Evolutionary conservation across 805 yeast species (phyloP).

Genomic region (Saccharomycopsis olivae): DNA sequence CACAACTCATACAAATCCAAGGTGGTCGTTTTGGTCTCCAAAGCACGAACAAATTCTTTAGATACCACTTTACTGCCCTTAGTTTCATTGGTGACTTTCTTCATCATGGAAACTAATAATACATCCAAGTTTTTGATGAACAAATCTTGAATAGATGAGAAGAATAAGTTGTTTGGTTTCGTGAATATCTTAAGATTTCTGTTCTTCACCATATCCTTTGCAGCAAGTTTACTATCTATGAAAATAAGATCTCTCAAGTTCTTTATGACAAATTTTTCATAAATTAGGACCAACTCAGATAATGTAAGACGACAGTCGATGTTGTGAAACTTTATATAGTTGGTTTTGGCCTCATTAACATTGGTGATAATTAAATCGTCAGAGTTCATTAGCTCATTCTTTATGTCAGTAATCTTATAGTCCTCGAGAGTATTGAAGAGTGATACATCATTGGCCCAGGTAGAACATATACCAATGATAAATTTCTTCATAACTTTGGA

Average conservation of each 20-base stretch:
- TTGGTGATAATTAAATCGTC: slow-evolving; percentile 14
- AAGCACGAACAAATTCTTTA: not conserved
- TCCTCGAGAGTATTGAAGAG: slow-evolving; percentile 29
- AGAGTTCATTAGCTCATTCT: slow-evolving; percentile 11
- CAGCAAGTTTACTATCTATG: slow-evolving; percentile 16
- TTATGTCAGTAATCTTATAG: slow-evolving; percentile 23
- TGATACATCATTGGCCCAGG: slow-evolving; percentile 42
- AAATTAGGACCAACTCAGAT: slow-evolving; percentile 29
- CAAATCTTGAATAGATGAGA: slow-evolving; percentile 25
- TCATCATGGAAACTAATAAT: slow-evolving; percentile 24
- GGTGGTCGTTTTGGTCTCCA: slow-evolving; percentile 11
- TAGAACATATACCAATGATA: slow-evolving; percentile 36
- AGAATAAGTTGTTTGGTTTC: slow-evolving; percentile 26
- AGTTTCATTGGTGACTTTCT: slow-evolving; percentile 20
- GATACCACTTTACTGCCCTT: slow-evolving; percentile 9
- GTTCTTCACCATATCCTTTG: slow-evolving; percentile 13
- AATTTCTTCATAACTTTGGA: slow-evolving; percentile 32
- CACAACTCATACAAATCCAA: slow-evolving; percentile 17
- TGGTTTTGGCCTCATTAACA: slow-evolving; percentile 9
- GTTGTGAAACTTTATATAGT: slow-evolving; percentile 18
- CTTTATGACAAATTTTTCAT: slow-evolving; percentile 28
- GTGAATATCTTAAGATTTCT: slow-evolving; percentile 19
- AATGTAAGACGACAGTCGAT: slow-evolving; percentile 27
- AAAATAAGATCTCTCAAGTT: slow-evolving; percentile 21
- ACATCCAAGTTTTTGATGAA: slow-evolving; percentile 27